Evolutionary conservation across 2,329 filamentous ascomycete species (phyloP).

Genomic region (Rhexocercosporidium sp.): DNA sequence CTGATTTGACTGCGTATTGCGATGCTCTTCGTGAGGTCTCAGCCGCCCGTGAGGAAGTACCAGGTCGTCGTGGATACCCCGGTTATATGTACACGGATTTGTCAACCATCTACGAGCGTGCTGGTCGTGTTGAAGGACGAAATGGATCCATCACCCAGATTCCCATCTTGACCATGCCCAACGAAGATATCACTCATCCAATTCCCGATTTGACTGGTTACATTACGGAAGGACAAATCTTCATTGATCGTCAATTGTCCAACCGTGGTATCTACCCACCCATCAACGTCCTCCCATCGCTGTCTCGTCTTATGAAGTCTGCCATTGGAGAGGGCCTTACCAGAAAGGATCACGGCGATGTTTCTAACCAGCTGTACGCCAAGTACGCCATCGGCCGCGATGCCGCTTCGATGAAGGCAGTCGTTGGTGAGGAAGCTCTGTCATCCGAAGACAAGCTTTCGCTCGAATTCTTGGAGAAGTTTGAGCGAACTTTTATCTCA

Average conservation of each 20-base stretch:
- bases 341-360: constrained; percentile 94
- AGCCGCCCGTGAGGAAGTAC: constrained; percentile 96
- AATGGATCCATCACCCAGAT: constrained; percentile 99
- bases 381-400: constrained; percentile 99
- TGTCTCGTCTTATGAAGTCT: constrained; percentile 99
- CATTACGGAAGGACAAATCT: constrained; percentile 99
- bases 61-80: constrained; percentile 97
- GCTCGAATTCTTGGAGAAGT: constrained; percentile 97
- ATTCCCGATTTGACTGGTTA: constrained; percentile 99
- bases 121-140: constrained; percentile 93
- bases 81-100: constrained; percentile 99
- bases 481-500: constrained; percentile 91
- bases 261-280: constrained; percentile 99
- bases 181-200: constrained; percentile 99
- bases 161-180: constrained; percentile 98
- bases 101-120: constrained; percentile 99
- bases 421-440: constrained; percentile 96
- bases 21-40: constrained; percentile 99
- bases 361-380: constrained; percentile 98
- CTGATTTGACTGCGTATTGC: constrained; percentile 97
- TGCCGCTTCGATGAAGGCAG: constrained; percentile 97
- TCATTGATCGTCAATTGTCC: constrained; percentile 88
- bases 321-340: constrained; percentile 98
- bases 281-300: constrained; percentile 96
- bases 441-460: constrained; percentile 97